Evolutionary conservation across 1,139 yeast genomes (phyloP).

Genomic region (Nakaseomyces uthaithaninus): DNA sequence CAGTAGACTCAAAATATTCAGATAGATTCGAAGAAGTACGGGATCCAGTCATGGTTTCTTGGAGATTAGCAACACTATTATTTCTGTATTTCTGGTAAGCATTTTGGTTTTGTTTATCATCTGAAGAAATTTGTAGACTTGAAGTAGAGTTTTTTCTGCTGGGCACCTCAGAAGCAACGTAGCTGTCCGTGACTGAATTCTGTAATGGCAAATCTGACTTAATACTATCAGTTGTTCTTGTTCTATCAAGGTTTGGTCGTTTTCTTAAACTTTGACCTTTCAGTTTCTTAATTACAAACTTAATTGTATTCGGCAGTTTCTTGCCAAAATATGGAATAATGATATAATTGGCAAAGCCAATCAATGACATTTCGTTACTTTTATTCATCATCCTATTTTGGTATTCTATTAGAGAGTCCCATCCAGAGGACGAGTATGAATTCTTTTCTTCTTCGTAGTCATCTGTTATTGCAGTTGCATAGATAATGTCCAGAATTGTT

Average conservation of each 20-base stretch:
- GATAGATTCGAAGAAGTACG: slow-evolving; percentile 24
- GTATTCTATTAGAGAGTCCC: slow-evolving; percentile 9
- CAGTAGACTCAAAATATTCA: slow-evolving; percentile 22
- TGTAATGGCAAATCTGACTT: neutral
- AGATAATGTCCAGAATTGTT: slow-evolving; percentile 47
- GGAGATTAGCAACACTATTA: slow-evolving; percentile 1
- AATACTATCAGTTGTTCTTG: slow-evolving; percentile 3
- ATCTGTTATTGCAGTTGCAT: slow-evolving; percentile 29
- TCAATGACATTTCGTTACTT: slow-evolving; percentile 32
- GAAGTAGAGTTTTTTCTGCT: slow-evolving; percentile 3
- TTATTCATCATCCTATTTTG: slow-evolving; percentile 22
- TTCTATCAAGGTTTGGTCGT: slow-evolving; percentile 4
- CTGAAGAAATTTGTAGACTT: neutral
- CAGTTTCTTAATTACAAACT: slow-evolving; percentile 42
- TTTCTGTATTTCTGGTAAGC: neutral
- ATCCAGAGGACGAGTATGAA: slow-evolving; percentile 3
- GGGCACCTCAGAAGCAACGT: neutral
- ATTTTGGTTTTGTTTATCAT: neutral
- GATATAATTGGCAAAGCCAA: slow-evolving; percentile 48
- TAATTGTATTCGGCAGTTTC: slow-evolving; percentile 41
- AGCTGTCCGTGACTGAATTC: neutral
- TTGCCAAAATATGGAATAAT: slow-evolving; percentile 48
- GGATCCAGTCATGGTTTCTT: neutral
- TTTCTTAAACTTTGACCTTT: slow-evolving; percentile 41
- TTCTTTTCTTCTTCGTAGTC: slow-evolving; percentile 25